phyloP scores from a whole-genome alignment of 1,284 basidiomycete species.

The Cerioporus squamosus region DNA sequence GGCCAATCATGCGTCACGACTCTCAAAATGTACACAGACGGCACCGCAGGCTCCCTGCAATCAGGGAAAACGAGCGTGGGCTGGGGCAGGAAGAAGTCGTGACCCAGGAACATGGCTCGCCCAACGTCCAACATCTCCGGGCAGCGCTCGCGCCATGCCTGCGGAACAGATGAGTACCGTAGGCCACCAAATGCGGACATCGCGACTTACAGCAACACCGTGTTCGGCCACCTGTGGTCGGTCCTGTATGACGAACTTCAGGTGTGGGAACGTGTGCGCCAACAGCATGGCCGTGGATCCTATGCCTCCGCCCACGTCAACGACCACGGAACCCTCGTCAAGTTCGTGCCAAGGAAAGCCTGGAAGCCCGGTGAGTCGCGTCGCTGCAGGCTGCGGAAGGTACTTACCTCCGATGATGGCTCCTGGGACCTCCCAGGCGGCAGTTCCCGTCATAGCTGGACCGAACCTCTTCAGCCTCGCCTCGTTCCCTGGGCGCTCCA shows the following conservation, averaged over 20 bases:
- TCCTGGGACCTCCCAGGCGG: constrained; percentile 59
- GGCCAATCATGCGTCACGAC: constrained; percentile 80
- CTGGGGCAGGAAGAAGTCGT: constrained; percentile 75
- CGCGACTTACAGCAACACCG: constrained; percentile 52
- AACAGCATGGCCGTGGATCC: constrained; percentile 74
- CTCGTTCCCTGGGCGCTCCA: constrained; percentile 38
- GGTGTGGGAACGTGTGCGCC: constrained; percentile 54
- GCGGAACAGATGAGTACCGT: neutral
- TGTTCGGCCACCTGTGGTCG: constrained; percentile 61
- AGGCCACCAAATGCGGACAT: constrained; percentile 9
- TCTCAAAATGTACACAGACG: constrained; percentile 69
- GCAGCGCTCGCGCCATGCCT: constrained; percentile 64
- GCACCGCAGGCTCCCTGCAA: constrained; percentile 8
- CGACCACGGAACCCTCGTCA: constrained; percentile 51
- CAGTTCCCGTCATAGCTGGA: constrained; percentile 70
- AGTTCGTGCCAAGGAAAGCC: constrained; percentile 69
- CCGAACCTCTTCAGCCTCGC: constrained; percentile 65
- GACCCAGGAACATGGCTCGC: constrained; percentile 64
- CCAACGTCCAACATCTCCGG: constrained; percentile 64
- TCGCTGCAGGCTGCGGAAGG: neutral
- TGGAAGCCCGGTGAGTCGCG: constrained; percentile 28
- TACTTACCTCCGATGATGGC: constrained; percentile 44
- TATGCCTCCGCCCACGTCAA: constrained; percentile 79
- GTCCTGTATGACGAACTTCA: constrained; percentile 75
- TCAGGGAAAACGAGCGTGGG: constrained; percentile 36